Percentiles rank a stretch among this genome's conserved stretches.
Evolutionary conservation across 2,329 filamentous ascomycete species (phyloP).

Genomic region (Didymella sp.): DNA sequence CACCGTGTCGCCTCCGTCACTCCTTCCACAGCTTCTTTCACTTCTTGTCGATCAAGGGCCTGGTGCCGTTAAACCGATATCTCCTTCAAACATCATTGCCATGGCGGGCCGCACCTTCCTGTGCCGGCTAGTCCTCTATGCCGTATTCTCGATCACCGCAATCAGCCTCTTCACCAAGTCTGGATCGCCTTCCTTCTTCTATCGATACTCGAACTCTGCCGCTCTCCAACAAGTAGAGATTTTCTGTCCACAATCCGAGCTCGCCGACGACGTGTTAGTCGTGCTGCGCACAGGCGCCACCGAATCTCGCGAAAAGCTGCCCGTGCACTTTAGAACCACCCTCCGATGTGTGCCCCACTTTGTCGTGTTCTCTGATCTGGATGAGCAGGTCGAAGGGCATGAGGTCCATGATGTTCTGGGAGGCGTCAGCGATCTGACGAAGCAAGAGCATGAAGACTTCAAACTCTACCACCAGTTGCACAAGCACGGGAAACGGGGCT

Average conservation of each 20-base stretch:
- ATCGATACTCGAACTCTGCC: constrained; percentile 34
- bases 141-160: constrained; percentile 43
- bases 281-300: constrained; percentile 68
- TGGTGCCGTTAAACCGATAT: constrained; percentile 13
- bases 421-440: constrained; percentile 50
- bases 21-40: constrained; percentile 8
- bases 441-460: constrained; percentile 58
- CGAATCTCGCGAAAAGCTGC: constrained; percentile 64
- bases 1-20: constrained; percentile 11
- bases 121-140: constrained; percentile 44
- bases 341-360: constrained; percentile 64
- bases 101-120: constrained; percentile 46
- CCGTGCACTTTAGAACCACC: constrained; percentile 64
- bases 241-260: constrained; percentile 43
- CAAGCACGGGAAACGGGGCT: constrained; percentile 53
- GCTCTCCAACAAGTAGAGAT: constrained; percentile 26
- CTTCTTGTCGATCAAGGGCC: constrained; percentile 14
- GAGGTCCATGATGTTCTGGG: constrained; percentile 59
- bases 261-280: constrained; percentile 61
- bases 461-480: constrained; percentile 60
- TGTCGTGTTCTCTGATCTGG: constrained; percentile 65
- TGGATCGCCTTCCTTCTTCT: constrained; percentile 39
- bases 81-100: constrained; percentile 7
- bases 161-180: constrained; percentile 46
- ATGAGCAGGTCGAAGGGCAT: constrained; percentile 60